Evolutionary conservation across 1,284 basidiomycete genomes (phyloP), one percentile per base, ranked within the genome.

Genomic region (Rhodotorula sp.): DNA sequence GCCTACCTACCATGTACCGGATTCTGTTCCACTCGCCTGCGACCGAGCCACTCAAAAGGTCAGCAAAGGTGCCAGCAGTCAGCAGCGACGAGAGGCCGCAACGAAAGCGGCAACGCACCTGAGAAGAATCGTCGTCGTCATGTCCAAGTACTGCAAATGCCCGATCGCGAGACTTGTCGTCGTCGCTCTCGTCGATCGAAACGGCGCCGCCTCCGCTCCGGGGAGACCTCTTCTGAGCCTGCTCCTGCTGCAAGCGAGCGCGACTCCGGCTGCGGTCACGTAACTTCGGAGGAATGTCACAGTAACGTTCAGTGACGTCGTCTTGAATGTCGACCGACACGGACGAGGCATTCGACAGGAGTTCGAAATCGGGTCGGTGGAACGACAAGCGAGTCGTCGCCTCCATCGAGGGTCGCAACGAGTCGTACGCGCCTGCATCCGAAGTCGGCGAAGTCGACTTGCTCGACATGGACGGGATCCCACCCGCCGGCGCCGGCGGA

Each of bases 321-420:
- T 74, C 72, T 17, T 67, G 66, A 58, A 73, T 70, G 62, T 73
- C 72, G 60, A 71, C 60, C 26, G 65, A 67, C 46, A 70, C 18
- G 24, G 62, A 63, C 18, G 72, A 68, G 10, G 42, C 42, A 33
- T 65, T 62, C 29, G 69, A 71, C 8, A 29, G 24, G 48, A 44
- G 46, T 22, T 57, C 62, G 46, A 15, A 48, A 45, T 12, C 37
- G 24, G 6, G 60, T 53, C 26, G 69, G 62, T 42, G 49, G 12
- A 12, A 67, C 51, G 14, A 37, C 20, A 15, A 61, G 42, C 24
- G 42, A 42, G 8, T 62, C 61, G 12, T 17, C 53, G 89, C 78
- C 84, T 55, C 67, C 15, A 37, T 62, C 66, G 67, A 58, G 8
- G 44, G 37, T 68, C 29, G 67, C 20, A 58, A 51, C 29, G 46